Evolutionary conservation across 768 basidiomycete species (phyloP), one percentile per base, ranked within the genome.

Genomic region (Suillus clintonianus): DNA sequence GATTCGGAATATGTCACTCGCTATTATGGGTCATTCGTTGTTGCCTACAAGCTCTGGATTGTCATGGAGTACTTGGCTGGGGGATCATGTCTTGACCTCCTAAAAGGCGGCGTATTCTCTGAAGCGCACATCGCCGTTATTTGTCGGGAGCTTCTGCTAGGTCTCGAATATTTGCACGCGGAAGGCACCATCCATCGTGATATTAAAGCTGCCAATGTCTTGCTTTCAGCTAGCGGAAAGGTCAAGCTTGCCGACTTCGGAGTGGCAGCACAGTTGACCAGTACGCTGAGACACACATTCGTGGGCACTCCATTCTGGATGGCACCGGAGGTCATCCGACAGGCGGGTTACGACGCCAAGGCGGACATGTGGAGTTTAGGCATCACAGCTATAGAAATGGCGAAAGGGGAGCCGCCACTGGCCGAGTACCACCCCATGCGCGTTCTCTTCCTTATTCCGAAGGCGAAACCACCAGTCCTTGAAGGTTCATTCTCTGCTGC

Each of bases 221-320:
- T 98, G 7, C 85, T 99, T 32, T 94, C 94, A 5, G 91, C 92
- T 4, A 86, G 87, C 0, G 97, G 97, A 36, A 92, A 89, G 74
- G 97, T 99, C 75, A 99, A 99, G 76, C 88, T 99, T 10, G 97
- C 97, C 24, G 97, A 99, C 75, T 99, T 99, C 72, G 97, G 97
- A 66, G 97, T 99, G 27, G 97, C 97, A 8, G 97, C 97, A 2
- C 96, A 98, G 73, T 87, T 99, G 65, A 95, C 96, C 45, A 94
- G 85, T 76, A 97, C 95, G 0, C 82, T 97, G 57, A 87, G 97
- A 54, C 96, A 99, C 73, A 99, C 97, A 0, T 99, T 99, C 74
- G 97, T 99, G 63, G 97, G 95, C 34, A 96, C 95, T 4, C 95
- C 95, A 2, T 96, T 95, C 73, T 97, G 95, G 95, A 97, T 97